Percentiles rank a stretch among this genome's conserved stretches.
Evolutionary conservation across 768 basidiomycete species (phyloP).

Genomic region (Grammothele lineata): DNA sequence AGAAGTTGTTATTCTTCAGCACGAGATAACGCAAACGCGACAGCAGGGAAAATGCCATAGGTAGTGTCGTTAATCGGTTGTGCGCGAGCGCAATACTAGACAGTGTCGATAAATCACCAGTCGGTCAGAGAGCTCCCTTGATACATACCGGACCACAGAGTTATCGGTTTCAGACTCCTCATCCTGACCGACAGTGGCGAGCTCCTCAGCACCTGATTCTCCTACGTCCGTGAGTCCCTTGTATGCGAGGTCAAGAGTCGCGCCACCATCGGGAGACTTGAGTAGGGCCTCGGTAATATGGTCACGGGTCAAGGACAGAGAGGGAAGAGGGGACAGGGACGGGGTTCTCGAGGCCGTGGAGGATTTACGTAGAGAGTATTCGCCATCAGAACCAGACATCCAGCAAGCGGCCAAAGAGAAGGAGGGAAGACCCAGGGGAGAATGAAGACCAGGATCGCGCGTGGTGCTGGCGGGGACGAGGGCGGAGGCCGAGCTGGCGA

Average conservation of each 20-base stretch:
- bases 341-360: constrained; percentile 15
- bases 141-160: constrained; percentile 55
- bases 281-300: constrained; percentile 63
- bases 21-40: constrained; percentile 81
- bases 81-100: constrained; percentile 79
- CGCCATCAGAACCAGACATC: constrained; percentile 18
- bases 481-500: neutral
- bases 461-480: neutral
- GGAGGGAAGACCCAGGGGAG: neutral
- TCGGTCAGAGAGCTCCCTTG: too few relatives aligned
- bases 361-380: constrained; percentile 12
- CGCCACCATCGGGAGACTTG: constrained; percentile 70
- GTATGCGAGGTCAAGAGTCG: constrained; percentile 82
- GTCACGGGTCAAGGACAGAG: constrained; percentile 45
- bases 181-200: constrained; percentile 57
- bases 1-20: constrained; percentile 79
- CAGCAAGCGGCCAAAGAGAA: constrained; percentile 2
- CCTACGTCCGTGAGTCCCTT: constrained; percentile 74
- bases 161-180: constrained; percentile 43
- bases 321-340: constrained; percentile 24
- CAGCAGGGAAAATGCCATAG: constrained; percentile 67
- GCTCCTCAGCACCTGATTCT: constrained; percentile 67
- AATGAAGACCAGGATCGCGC: neutral
- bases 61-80: constrained; percentile 78
- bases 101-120: too few relatives aligned